Evolutionary conservation across 2,329 filamentous ascomycete genomes (phyloP), one percentile per base, ranked within the genome.

Genomic region (Trichoderma afroharzianum): DNA sequence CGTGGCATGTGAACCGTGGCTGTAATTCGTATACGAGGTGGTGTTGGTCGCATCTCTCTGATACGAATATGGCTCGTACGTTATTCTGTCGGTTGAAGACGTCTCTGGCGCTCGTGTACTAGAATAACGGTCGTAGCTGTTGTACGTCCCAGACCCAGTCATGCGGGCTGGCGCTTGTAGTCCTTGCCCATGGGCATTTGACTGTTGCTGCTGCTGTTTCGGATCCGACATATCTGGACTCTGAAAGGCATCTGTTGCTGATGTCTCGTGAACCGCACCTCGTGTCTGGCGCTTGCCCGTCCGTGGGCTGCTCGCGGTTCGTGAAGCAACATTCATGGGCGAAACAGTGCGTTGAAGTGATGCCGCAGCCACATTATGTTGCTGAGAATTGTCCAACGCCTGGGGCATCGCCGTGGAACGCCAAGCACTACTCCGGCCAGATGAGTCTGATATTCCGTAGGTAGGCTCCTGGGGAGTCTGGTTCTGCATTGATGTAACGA

Each of bases 61-160:
- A n/a, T 78, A 80, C n/a, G 78, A 73, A 68, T 80, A 79, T 11
- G 81, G 79, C 61, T 84, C 74, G 73, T 81, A 76, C 8, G 73
- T 74, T 14, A 78, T 75, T 36, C 76, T 77, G 11, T 72, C 71
- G 7, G 43, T 63, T 26, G 72, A 57, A 33, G 66, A 9, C 1
- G 66, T 55, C n/a, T 63, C 63, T 28, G 64, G 14, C 7, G 63
- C 50, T 30, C 68, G 55, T 11, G 53, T 63, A 28, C 78, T 63
- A 14, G 63, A 33, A 58, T 70, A 75, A 62, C 73, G 74, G 7
- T 74, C 74, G 50, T 76, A 74, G 18, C 71, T 68, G n/a, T 75
- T 73, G 43, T 78, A 78, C 8, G 70, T 62, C 11, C 75, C 69
- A 47, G 72, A 64, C 9, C 36, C 33, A 32, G 61, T 53, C 24